Conservation (phyloP, 306 rosid genomes). For the Lathyrus oleraceus region DNA sequence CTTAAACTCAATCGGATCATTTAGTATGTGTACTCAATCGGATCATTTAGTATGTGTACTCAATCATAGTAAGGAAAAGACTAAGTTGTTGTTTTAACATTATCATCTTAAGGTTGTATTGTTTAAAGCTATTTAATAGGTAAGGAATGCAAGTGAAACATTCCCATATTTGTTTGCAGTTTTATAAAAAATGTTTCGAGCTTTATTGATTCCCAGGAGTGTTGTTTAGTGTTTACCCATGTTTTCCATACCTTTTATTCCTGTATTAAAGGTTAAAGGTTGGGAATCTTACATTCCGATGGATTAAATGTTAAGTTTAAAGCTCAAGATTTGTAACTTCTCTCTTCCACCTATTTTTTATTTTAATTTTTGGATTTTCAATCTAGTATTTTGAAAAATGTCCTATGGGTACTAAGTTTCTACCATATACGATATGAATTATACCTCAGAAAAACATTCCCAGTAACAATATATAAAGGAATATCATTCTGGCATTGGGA, state of each 20-base stretch:
- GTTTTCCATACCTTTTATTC: not conserved
- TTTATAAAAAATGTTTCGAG: not conserved
- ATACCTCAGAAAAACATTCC: not conserved
- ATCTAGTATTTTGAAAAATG: not conserved
- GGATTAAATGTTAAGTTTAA: not conserved
- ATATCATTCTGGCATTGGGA: not conserved
- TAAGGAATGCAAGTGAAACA: not conserved
- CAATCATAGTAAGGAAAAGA: conserved; percentile 1
- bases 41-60: not conserved
- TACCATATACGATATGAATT: not conserved
- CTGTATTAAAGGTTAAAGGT: not conserved
- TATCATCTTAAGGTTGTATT: conserved; percentile 11
- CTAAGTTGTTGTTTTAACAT: conserved; percentile 4
- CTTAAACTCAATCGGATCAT: not conserved
- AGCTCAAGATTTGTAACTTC: not conserved
- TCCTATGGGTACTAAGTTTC: not conserved
- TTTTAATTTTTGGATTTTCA: not conserved
- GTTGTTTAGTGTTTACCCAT: conserved; percentile 8
- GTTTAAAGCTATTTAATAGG: not conserved
- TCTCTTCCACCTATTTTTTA: not conserved
- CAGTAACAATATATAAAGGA: not conserved
- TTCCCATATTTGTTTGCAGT: not conserved
- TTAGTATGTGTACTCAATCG: not conserved
- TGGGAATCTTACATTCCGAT: conserved; percentile 4
- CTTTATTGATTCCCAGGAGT: conserved; percentile 6